Evolutionary conservation across 768 basidiomycete species (phyloP), one percentile per base, ranked within the genome.

Genomic region (Termitomyces sp.): DNA sequence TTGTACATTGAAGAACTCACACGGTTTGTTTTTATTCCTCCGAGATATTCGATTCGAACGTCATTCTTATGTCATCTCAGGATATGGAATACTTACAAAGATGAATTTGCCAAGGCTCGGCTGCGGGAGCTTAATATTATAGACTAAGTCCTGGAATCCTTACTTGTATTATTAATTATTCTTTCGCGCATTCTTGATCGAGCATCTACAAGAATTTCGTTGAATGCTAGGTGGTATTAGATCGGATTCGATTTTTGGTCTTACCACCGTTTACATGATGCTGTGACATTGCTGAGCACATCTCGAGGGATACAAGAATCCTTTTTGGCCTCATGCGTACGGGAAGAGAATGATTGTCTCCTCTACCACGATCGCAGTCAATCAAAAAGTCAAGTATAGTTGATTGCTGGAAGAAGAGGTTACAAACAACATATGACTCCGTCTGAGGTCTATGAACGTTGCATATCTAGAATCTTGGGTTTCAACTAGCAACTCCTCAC

Each of bases 21-120:
- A 62, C 77, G 93, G 94, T 93, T 50, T 53, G 86, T 71, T 37
- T 34, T 47, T 50, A 45, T 30, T 34, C 30, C 42, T 26, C 35
- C 11, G 11, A n/a, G n/a, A n/a, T n/a, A n/a, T 30, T 34, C 48
- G 22, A 22, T 22, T 15, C 38, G n/a, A 22, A 35, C 34, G 32
- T 14, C 24, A 55, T 41, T 52, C 40, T 55, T 10, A 41, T 50
- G 37, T 44, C 15, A 9, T 47, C 51, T 8, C 62, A 97, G 94
- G 48, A 96, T 98, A 60, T 98, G 95, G 95, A 82, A 98, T 66
- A 85, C 87, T 7, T 96, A 98, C 75, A 98, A 98, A 70, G 89
- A 98, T 65, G 80, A 87, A 52, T 97, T 95, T 64, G 95, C 95
- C 32, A 86, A 90, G 65, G 78, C 90, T 28, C 79, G 94, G 42